A percentile compares a stretch with the other conserved stretches of the same genome.
Evolutionary conservation across 2,329 filamentous ascomycete genomes (phyloP).

Genomic region (Cylindrodendrum hubeiense): DNA sequence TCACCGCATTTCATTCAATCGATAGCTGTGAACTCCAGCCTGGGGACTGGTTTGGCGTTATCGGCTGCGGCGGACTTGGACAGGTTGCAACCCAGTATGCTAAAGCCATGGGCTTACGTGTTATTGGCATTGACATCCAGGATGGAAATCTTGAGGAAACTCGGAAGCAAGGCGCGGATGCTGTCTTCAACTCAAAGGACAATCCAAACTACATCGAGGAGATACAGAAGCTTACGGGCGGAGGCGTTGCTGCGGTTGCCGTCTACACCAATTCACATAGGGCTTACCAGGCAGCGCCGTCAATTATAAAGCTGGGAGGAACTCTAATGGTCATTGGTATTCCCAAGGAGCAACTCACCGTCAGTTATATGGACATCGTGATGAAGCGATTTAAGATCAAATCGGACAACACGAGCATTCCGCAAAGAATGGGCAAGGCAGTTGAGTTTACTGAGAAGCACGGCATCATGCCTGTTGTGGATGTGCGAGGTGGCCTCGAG

Average conservation of each 20-base stretch:
- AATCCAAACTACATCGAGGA: slow-evolving; percentile 52
- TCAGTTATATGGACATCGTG: slow-evolving; percentile 54
- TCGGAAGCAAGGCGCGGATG: slow-evolving; percentile 55
- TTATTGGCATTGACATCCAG: slow-evolving; percentile 58
- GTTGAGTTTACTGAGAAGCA: slow-evolving; percentile 58
- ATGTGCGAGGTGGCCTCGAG: slow-evolving; percentile 27
- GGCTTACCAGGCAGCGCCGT: slow-evolving; percentile 44
- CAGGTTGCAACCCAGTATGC: slow-evolving; percentile 61
- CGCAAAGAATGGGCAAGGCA: slow-evolving; percentile 57
- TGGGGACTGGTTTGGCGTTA: slow-evolving; percentile 56
- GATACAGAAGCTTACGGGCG: slow-evolving; percentile 55
- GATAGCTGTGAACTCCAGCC: slow-evolving; percentile 51
- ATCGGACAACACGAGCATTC: slow-evolving; percentile 56
- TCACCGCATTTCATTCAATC: slow-evolving; percentile 58
- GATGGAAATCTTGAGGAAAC: slow-evolving; percentile 55
- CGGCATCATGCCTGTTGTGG: slow-evolving; percentile 29
- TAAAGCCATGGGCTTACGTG: slow-evolving; percentile 58
- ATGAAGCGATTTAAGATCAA: slow-evolving; percentile 56
- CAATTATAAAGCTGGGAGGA: slow-evolving; percentile 52
- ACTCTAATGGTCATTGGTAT: slow-evolving; percentile 59
- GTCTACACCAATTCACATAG: slow-evolving; percentile 51
- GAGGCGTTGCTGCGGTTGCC: slow-evolving; percentile 55
- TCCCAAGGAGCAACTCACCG: slow-evolving; percentile 49
- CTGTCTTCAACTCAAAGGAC: slow-evolving; percentile 56
- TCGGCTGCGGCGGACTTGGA: slow-evolving; percentile 59